These are phyloP conservation scores for Prunus kanzakura DNA, from an alignment of 306 rosid genomes.

Conservation along the genomic window DNA sequence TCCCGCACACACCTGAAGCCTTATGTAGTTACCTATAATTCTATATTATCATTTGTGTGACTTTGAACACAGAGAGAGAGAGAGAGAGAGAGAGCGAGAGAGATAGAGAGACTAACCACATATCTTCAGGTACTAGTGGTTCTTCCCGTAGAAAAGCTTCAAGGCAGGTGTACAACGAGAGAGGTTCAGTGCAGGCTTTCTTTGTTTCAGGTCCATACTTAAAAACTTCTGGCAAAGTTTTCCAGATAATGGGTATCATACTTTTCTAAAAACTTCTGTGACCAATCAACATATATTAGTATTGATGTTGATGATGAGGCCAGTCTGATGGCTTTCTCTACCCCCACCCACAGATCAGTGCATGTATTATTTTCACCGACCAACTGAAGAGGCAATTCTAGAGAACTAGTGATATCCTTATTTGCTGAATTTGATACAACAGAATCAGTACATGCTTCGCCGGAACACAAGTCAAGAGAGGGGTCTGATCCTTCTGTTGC, in stretches of 20 bases:
- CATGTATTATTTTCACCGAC: slow-evolving; percentile 67
- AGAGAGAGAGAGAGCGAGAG: slow-evolving; percentile 12
- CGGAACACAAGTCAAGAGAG: slow-evolving; percentile 26
- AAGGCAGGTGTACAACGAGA: slow-evolving; percentile 87
- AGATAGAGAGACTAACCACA: slow-evolving; percentile 66
- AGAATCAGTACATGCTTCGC: slow-evolving; percentile 37
- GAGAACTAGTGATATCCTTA: slow-evolving; percentile 42
- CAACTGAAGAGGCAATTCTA: slow-evolving; percentile 69
- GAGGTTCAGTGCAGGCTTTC: slow-evolving; percentile 93
- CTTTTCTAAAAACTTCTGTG: slow-evolving; percentile 65
- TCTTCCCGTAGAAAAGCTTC: slow-evolving; percentile 98
- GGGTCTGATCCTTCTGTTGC: slow-evolving; percentile 39
- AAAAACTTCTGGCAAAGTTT: slow-evolving; percentile 73
- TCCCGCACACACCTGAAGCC: too few relatives aligned
- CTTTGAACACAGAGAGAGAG: not conserved
- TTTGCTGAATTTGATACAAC: slow-evolving; percentile 38
- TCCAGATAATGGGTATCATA: slow-evolving; percentile 68
- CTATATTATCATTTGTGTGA: too few relatives aligned
- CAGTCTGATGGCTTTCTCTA: slow-evolving; percentile 61
- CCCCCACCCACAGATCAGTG: slow-evolving; percentile 79
- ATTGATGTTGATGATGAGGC: slow-evolving; percentile 48
- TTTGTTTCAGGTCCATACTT: slow-evolving; percentile 82
- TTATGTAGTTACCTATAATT: too few relatives aligned
- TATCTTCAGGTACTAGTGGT: slow-evolving; percentile 97
- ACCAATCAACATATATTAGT: slow-evolving; percentile 79